These are phyloP conservation scores for Barnettozyma sucrosica DNA, from an alignment of 805 yeast species.

Conservation along the genomic window DNA sequence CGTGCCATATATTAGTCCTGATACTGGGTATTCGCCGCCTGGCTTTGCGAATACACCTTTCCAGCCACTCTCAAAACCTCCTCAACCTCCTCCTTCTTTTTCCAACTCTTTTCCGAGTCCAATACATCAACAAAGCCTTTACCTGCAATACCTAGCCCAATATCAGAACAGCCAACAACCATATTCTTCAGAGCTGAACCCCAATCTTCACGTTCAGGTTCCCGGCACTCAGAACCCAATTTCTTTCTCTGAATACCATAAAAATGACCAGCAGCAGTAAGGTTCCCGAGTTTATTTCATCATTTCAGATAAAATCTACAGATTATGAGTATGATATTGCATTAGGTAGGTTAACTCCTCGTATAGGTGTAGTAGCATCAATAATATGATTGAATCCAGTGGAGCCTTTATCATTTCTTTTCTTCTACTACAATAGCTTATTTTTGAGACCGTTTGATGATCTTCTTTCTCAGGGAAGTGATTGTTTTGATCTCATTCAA, in stretches of 20 bases:
- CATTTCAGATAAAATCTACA: neutral
- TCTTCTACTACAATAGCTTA: slow-evolving; percentile 1
- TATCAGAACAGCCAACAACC: slow-evolving; percentile 3
- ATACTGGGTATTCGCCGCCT: neutral
- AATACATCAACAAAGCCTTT: slow-evolving; percentile 4
- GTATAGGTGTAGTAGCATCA: neutral
- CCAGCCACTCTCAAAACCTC: neutral
- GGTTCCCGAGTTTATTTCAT: neutral
- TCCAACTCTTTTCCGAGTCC: neutral
- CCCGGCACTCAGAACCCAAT: slow-evolving; percentile 10
- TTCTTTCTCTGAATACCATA: neutral
- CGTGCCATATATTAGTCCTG: neutral
- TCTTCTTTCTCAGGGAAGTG: slow-evolving; percentile 36
- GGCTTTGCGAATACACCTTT: neutral
- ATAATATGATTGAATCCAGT: neutral
- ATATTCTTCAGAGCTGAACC: neutral
- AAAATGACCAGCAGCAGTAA: neutral
- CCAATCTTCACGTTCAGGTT: slow-evolving; percentile 4
- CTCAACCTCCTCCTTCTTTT: neutral
- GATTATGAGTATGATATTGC: neutral
- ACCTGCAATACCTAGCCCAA: slow-evolving; percentile 5
- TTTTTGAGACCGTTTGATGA: slow-evolving; percentile 25
- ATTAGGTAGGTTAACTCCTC: neutral
- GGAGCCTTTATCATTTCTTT: too few species aligned
- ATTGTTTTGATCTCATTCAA: slow-evolving; percentile 45